Conservation (phyloP, 768 basidiomycete genomes). For the Floccularia luteovirens region DNA sequence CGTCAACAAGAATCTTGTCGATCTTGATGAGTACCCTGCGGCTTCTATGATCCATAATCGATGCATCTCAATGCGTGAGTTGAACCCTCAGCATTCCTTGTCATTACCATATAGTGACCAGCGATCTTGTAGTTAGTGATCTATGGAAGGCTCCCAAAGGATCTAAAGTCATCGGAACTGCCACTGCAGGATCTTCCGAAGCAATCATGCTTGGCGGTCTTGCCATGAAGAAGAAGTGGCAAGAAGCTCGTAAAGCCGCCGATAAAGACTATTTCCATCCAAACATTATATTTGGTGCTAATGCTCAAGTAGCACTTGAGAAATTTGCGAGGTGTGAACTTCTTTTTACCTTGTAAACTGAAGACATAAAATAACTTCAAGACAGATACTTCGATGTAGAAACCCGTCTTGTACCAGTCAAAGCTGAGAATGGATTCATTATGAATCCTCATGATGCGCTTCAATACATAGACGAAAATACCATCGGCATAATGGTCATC, state of each 20-base stretch:
- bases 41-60: conserved; percentile 45
- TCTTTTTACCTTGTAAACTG: not conserved
- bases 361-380: not conserved
- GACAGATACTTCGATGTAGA: conserved; percentile 55
- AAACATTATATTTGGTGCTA: conserved; percentile 50
- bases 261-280: conserved; percentile 49
- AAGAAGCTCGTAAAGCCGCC: conserved; percentile 50
- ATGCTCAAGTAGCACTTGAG: conserved; percentile 59
- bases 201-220: conserved; percentile 69
- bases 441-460: conserved; percentile 54
- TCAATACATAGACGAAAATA: conserved; percentile 60
- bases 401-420: conserved; percentile 39
- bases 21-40: conserved; percentile 62
- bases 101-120: not conserved
- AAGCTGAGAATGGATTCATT: conserved; percentile 34
- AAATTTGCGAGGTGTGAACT: conserved; percentile 46
- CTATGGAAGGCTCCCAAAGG: conserved; percentile 60
- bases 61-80: conserved; percentile 45
- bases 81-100: not conserved
- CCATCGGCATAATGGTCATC: conserved; percentile 58
- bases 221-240: conserved; percentile 64
- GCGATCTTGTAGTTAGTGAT: conserved; percentile 31
- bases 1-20: conserved; percentile 57
- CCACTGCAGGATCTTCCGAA: conserved; percentile 59
- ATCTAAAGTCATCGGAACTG: conserved; percentile 49